Evolutionary conservation across 2,329 filamentous ascomycete species (phyloP), one percentile per base, ranked within the genome.

Genomic region (Fusarium acutatum): DNA sequence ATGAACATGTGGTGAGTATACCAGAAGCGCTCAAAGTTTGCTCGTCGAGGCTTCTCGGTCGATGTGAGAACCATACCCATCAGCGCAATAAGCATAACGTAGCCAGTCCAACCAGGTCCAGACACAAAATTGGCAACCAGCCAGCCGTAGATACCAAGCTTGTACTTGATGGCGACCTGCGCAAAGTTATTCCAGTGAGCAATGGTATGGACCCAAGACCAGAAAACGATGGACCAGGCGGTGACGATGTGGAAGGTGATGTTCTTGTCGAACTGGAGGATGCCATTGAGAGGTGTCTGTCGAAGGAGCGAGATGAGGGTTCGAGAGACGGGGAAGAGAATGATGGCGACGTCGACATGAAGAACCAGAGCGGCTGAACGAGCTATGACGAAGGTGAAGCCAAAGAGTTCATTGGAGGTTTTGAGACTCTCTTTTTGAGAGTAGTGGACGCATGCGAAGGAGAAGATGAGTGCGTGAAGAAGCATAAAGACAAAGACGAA

Each of bases 11-110:
- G 94, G 83, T 97, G 94, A 4, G 92, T 94, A 82, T 95, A 95
- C 94, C 94, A 97, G 86, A 96, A 97, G 32, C 93, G 92, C 82
- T 96, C 94, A 81, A 94, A 96, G 84, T 96, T 95, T 69, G 92
- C 92, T 60, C 93, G 90, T 57, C 93, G 89, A 15, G 91, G 90
- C 85, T 93, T 94, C 83, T 96, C 93, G 20, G 93, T 85, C 14
- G 93, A 94, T 1, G 94, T 96, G 32, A 91, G 78, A 7, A 93
- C 92, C 88, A 97, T 96, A 58, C 90, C 90, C 87, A 93, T 94
- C 56, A 97, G 84, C 14, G 91, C 89, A 66, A 93, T 86, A 73
- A 96, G 84, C 94, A 97, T 96, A 72, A 96, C 87, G 79, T 96
- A 96, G 67, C 94, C 94, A 44, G 92, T 93, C 94, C 94, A 96